phyloP scores from a whole-genome alignment of 306 rosid species.

The Glycine latifolia region DNA sequence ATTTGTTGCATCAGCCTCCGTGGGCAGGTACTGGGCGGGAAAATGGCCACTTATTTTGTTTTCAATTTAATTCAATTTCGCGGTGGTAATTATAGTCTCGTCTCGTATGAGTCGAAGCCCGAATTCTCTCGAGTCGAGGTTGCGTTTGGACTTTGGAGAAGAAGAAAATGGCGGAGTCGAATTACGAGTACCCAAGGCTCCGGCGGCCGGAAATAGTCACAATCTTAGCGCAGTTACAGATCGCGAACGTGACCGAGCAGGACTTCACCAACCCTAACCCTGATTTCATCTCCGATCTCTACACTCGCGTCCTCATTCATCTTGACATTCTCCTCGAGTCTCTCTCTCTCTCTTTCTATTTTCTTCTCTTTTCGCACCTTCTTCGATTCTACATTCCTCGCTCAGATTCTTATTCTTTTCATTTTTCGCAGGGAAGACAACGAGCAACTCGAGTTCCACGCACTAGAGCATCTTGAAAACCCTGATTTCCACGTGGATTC shows the following conservation, averaged over 20 bases:
- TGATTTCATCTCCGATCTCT: conserved; percentile 66
- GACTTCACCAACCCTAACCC: conserved; percentile 62
- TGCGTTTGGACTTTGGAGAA: neutral
- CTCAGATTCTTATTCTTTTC: neutral
- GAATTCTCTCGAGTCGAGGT: neutral
- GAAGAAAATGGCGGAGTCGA: conserved; percentile 56
- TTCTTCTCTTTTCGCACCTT: neutral
- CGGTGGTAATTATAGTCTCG: no score
- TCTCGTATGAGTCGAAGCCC: neutral
- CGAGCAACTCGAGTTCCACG: conserved; percentile 77
- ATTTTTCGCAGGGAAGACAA: conserved; percentile 65
- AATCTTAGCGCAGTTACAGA: conserved; percentile 54
- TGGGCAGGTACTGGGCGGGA: no score
- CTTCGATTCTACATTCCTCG: neutral
- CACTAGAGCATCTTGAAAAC: conserved; percentile 76
- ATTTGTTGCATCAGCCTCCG: no score
- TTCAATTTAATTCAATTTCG: no score
- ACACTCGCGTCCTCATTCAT: conserved; percentile 60
- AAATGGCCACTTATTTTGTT: no score
- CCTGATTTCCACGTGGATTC: conserved; percentile 71
- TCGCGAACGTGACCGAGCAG: conserved; percentile 64
- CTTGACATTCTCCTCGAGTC: conserved; percentile 57
- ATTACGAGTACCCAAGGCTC: conserved; percentile 71
- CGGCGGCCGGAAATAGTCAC: conserved; percentile 58
- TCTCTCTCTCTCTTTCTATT: neutral